Evolutionary conservation across 768 basidiomycete genomes (phyloP).

Genomic region (Tulasnella sp.): DNA sequence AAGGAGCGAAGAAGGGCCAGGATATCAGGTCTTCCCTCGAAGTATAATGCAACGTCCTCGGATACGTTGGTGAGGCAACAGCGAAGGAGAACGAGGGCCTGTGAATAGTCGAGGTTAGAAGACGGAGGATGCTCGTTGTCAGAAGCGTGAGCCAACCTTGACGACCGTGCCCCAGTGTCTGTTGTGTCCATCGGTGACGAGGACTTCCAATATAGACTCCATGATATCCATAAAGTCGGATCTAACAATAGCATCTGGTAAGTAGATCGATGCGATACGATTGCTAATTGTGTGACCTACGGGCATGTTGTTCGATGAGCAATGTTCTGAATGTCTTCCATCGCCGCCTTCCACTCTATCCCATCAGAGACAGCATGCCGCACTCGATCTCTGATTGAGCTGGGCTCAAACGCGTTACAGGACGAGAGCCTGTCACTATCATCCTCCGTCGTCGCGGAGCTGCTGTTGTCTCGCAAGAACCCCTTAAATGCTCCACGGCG

Average conservation of each 20-base stretch:
- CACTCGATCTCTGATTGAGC: background rate
- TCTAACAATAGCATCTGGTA: background rate
- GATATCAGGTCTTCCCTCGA: slow-evolving; percentile 2
- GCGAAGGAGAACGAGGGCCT: slow-evolving; percentile 12
- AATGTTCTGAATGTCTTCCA: slow-evolving; percentile 7
- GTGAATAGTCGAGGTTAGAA: background rate
- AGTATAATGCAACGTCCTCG: slow-evolving; percentile 4
- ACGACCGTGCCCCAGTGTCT: slow-evolving; percentile 6
- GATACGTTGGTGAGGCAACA: slow-evolving; percentile 7
- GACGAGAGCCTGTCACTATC: background rate
- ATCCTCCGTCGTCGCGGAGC: background rate
- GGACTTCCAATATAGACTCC: slow-evolving; percentile 9
- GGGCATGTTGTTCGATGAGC: slow-evolving; percentile 8
- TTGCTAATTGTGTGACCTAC: background rate
- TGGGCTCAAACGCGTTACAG: background rate
- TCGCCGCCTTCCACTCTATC: background rate
- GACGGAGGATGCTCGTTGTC: background rate
- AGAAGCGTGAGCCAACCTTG: background rate
- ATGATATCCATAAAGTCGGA: slow-evolving; percentile 11
- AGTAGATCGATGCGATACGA: background rate
- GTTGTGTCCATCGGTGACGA: slow-evolving; percentile 1
- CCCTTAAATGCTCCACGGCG: background rate
- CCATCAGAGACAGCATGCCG: background rate
- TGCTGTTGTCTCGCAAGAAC: background rate
- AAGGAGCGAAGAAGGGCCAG: background rate